Evolutionary conservation across 495 filamentous ascomycete genomes (phyloP), one percentile per base, ranked within the genome.

Genomic region (Beverwykella pulmonaria): DNA sequence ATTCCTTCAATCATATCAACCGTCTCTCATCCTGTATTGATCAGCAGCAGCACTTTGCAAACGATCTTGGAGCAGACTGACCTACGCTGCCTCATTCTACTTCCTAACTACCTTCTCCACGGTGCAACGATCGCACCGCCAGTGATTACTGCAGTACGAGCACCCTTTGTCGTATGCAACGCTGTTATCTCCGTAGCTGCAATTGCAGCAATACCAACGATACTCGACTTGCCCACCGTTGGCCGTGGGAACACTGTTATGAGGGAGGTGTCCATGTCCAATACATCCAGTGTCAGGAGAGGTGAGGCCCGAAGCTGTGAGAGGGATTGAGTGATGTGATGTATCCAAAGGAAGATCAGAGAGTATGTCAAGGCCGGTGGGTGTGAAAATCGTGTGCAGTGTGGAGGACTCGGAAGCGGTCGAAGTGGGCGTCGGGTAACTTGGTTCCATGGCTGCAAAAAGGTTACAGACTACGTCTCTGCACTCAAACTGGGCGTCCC

Each of bases 121-220:
- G 2, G 17, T 25, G n/a, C 55, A 58, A 10, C 19, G 7, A 4
- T 2, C n/a, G 32, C 55, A 58, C 2, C 20, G 53, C 53, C 26
- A 30, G 53, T 55, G 53, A 44, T 44, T 44, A n/a, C 15, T 9
- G 55, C 55, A 58, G 20, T 26, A 25, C 52, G 52, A 20, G 32
- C 55, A 58, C 14, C n/a, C 55, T 20, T 7, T 1, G 19, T 58
- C 20, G 55, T 3, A 12, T 27, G 30, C 22, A 19, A 5, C 30
- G 34, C 25, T 58, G 17, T 20, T 14, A 9, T 15, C 17, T 14
- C 2, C 30, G 12, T 23, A 25, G n/a, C 36, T 32, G 34, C 55
- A 58, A 1, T 22, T 10, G 55, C 55, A 58, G 34, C 55, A 58
- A 25, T 58, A 44, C 55, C 55, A 58, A 17, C 52, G 52, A 27